Evolutionary conservation across 805 yeast genomes (phyloP).

Genomic region (Candida orba): DNA sequence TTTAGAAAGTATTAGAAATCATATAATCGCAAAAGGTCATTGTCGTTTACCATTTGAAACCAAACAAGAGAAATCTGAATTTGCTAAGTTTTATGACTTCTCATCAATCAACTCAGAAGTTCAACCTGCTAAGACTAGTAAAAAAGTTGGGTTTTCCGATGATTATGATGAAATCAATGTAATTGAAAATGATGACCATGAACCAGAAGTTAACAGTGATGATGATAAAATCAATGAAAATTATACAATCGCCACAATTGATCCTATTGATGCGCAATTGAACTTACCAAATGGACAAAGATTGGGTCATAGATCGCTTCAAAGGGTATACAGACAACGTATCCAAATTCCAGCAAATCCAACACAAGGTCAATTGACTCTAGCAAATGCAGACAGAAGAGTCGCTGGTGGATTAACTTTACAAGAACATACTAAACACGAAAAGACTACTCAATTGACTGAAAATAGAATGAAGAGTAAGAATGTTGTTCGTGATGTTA

Average conservation of each 20-base stretch:
- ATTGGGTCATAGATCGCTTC: constrained; percentile 75
- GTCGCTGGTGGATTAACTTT: constrained; percentile 52
- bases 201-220: constrained; percentile 17
- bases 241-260: constrained; percentile 34
- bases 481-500: constrained; percentile 45
- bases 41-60: constrained; percentile 84
- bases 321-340: constrained; percentile 66
- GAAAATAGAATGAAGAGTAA: constrained; percentile 39
- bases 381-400: constrained; percentile 70
- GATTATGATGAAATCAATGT: constrained; percentile 28
- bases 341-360: constrained; percentile 35
- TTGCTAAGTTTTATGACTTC: constrained; percentile 82
- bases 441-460: constrained; percentile 34
- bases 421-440: constrained; percentile 44
- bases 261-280: constrained; percentile 53
- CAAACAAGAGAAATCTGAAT: constrained; percentile 65
- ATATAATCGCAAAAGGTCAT: constrained; percentile 79
- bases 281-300: constrained; percentile 71
- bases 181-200: constrained; percentile 19
- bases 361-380: constrained; percentile 64
- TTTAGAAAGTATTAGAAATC: constrained; percentile 83
- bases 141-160: constrained; percentile 25
- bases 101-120: constrained; percentile 48
- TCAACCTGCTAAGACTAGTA: constrained; percentile 20
- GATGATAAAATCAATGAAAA: constrained; percentile 27